These are phyloP conservation scores for Kluyveromyces nonfermentans DNA, from an alignment of 805 yeast genomes.

Conservation along the genomic window DNA sequence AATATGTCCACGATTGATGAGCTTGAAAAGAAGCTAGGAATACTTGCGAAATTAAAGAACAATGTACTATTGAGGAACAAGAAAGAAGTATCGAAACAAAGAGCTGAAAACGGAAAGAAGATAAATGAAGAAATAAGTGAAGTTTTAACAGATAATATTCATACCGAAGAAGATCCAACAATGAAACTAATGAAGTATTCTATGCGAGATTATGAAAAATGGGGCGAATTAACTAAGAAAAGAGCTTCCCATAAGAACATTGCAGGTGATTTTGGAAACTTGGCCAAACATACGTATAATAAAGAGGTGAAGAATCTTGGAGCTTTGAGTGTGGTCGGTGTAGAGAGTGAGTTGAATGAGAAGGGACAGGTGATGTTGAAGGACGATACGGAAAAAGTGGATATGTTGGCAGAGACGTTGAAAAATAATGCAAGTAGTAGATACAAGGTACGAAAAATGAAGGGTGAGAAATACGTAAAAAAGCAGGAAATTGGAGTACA, in stretches of 20 bases:
- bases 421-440: constrained; percentile 15
- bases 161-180: constrained; percentile 1
- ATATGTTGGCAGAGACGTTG: constrained; percentile 15
- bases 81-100: constrained; percentile 13
- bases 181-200: constrained; percentile 14
- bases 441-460: constrained; percentile 13
- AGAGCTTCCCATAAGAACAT: constrained; percentile 3
- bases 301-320: constrained; percentile 16
- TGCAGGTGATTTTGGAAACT: constrained; percentile 9
- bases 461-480: constrained; percentile 7
- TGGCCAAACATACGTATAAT: constrained; percentile 25
- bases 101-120: constrained; percentile 4
- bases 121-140: constrained; percentile 18
- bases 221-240: constrained; percentile 10
- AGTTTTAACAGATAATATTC: background rate
- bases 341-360: constrained; percentile 3
- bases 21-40: constrained; percentile 11
- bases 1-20: constrained; percentile 8
- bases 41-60: constrained; percentile 12
- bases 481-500: constrained; percentile 11
- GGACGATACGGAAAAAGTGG: constrained; percentile 15
- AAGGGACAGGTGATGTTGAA: constrained; percentile 10
- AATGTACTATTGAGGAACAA: constrained; percentile 16
- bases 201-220: constrained; percentile 20
- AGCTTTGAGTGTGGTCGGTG: background rate